Percentiles rank a stretch among this genome's conserved stretches.
These are phyloP conservation scores for Chlamydomonas reinhardtii DNA, from an alignment of 163 green algal genomes.

Conservation along the genomic window DNA sequence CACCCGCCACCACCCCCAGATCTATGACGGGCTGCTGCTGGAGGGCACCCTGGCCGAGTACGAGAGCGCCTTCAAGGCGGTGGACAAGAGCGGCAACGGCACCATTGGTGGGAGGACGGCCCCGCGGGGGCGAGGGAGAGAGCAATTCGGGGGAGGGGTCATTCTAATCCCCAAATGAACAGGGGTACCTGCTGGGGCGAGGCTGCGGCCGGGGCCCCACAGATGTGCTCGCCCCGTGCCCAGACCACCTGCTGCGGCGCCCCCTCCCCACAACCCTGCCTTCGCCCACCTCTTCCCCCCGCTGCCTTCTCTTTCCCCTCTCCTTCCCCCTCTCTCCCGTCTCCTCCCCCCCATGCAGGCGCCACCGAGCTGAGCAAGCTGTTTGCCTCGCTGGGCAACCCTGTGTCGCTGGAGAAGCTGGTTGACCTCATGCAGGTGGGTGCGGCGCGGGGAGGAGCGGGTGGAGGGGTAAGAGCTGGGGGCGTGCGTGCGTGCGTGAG, in stretches of 20 bases:
- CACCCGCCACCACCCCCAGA: not conserved
- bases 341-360: slow-evolving; percentile 15
- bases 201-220: no score
- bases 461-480: not conserved
- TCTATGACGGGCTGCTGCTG: slow-evolving; percentile 72
- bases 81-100: slow-evolving; percentile 70
- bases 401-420: slow-evolving; percentile 61
- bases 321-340: not conserved
- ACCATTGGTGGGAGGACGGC: slow-evolving; percentile 56
- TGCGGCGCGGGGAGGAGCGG: not conserved
- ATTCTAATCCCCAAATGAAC: no score
- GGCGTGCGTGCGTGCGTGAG: no score
- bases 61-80: slow-evolving; percentile 66
- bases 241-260: no score
- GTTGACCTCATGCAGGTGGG: slow-evolving; percentile 63
- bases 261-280: no score
- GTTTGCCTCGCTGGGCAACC: slow-evolving; percentile 61
- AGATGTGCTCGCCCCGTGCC: no score
- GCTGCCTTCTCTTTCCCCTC: no score
- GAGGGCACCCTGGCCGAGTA: slow-evolving; percentile 69
- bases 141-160: not conserved
- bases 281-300: no score
- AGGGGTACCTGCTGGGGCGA: no score
- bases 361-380: slow-evolving; percentile 68
- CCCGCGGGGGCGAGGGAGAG: not conserved